Percentiles rank a stretch among this genome's conserved stretches.
These are phyloP conservation scores for Erythrophleum ivorense DNA, from an alignment of 331 rosid species.

Conservation along the genomic window DNA sequence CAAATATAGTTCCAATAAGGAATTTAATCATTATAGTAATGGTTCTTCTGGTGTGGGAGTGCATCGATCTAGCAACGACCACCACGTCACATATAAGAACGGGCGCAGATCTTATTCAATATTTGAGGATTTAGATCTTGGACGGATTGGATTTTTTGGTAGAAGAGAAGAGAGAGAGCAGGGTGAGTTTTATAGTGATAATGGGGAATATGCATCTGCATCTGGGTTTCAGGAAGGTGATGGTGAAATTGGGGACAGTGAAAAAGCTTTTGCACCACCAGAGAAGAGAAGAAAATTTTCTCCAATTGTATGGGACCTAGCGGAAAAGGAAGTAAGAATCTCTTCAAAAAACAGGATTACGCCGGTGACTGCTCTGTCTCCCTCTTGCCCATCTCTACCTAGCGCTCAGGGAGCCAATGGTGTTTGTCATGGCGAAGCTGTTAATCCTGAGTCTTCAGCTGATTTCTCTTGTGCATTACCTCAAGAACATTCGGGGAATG, in stretches of 20 bases:
- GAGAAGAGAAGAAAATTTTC: conserved; percentile 79
- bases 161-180: conserved; percentile 44
- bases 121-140: conserved; percentile 19
- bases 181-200: conserved; percentile 36
- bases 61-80: conserved; percentile 3
- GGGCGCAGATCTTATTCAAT: conserved; percentile 23
- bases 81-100: conserved; percentile 17
- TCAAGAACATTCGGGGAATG: neutral
- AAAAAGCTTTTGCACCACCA: conserved; percentile 30
- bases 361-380: conserved; percentile 32
- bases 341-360: conserved; percentile 42
- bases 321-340: conserved; percentile 48
- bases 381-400: neutral
- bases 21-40: conserved; percentile 38
- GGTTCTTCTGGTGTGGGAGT: conserved; percentile 37
- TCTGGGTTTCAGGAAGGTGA: neutral
- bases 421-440: neutral
- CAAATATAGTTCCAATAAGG: conserved; percentile 44
- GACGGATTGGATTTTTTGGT: conserved; percentile 30
- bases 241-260: conserved; percentile 34
- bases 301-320: conserved; percentile 65
- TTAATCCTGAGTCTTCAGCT: conserved; percentile 4
- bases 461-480: conserved; percentile 25
- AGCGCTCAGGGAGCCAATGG: neutral
- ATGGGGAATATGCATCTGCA: neutral